Evolutionary conservation across 2,329 filamentous ascomycete species (phyloP), one percentile per base, ranked within the genome.

Genomic region (Trichoderma arundinaceum): DNA sequence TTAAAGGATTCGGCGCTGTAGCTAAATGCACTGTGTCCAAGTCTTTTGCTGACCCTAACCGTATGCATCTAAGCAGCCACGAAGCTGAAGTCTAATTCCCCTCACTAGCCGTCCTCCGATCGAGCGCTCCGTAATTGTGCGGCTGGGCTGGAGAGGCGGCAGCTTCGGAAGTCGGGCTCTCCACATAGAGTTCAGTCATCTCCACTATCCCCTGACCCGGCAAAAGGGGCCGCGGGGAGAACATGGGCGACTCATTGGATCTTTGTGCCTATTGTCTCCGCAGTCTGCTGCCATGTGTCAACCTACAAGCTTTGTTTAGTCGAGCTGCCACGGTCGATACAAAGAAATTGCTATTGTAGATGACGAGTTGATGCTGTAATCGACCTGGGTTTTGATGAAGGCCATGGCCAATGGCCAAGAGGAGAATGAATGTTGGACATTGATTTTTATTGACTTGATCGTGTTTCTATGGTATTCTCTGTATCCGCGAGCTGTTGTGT

Each of bases 131-230:
- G 39, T 38, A 38, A 33, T 33, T 51, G 15, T 41, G 52, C 52
- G 19, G 46, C 46, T 49, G 46, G 43, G 17, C 46, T 49, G 15
- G 19, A 49, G 46, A 49, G 46, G 10, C 57, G 60, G 60, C 49
- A 63, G 49, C 28, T 54, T 63, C 60, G 60, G 60, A 63, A 63
- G 60, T 63, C 60, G 60, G 60, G 39, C 48, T 48, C 44, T 39
- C 44, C 8, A 15, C 56, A 19, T 28, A 46, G 33, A 19, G 60
- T 22, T 28, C 60, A 63, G 39, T n/a, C 60, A 46, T 35, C 60
- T 54, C 60, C 60, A 63, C 17, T 32, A 17, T 28, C 49, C 58
- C 60, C 60, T 63, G 60, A 44, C 17, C 51, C 60, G 60, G 60
- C 32, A 63, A 53, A 63, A 38, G 51, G 49, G 60, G 39, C 49